Evolutionary conservation across 192 early-diverging fungal species (phyloP).

Genomic region (Entrophospora sp.): DNA sequence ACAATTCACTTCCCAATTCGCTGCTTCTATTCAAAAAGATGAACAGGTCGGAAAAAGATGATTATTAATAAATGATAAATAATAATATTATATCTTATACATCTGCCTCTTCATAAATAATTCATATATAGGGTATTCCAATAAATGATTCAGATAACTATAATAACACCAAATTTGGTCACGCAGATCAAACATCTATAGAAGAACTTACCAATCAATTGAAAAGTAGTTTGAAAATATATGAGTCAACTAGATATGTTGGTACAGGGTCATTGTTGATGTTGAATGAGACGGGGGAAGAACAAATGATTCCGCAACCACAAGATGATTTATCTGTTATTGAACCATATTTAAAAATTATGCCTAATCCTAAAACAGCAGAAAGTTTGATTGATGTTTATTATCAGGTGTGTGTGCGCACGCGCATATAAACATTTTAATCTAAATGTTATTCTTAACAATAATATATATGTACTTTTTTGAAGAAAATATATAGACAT

Average conservation of each 20-base stretch:
- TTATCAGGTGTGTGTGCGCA: conserved; percentile 16
- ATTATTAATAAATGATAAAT: neutral
- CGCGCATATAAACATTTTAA: no score
- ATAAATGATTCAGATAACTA: neutral
- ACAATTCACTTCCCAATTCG: neutral
- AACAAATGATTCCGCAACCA: conserved; percentile 6
- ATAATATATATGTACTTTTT: no score
- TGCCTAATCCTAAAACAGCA: conserved; percentile 1
- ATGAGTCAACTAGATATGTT: conserved; percentile 13
- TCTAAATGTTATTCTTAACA: no score
- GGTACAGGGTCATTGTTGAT: conserved; percentile 3
- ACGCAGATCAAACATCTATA: neutral
- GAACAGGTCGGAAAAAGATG: neutral
- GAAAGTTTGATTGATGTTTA: conserved; percentile 13
- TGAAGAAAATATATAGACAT: conserved; percentile 8
- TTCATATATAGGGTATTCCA: neutral
- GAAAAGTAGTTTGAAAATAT: conserved; percentile 6
- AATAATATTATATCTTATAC: neutral
- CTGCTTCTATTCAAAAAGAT: neutral
- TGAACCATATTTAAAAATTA: conserved; percentile 5
- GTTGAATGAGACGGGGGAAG: conserved; percentile 8
- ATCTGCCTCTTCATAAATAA: neutral
- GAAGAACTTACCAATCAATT: conserved; percentile 16
- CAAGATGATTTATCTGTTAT: conserved; percentile 1
- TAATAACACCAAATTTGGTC: neutral